Conservation (phyloP, 2,329 filamentous ascomycete species). For the Delphinella strobiligena region DNA sequence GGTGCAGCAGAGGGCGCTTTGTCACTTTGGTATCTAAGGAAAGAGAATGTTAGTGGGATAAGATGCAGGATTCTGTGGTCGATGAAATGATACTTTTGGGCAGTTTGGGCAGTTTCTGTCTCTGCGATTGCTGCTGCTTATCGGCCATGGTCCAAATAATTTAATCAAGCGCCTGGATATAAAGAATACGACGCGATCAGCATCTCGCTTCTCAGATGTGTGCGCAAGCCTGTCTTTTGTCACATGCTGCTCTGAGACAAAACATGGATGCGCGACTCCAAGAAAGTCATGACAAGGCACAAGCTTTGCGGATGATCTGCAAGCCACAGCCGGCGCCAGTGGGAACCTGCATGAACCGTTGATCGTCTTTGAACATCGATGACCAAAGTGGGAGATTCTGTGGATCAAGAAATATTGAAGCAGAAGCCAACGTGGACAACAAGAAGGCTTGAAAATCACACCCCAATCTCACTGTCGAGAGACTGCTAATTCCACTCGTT, state of each 20-base stretch:
- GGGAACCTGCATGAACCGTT: background rate
- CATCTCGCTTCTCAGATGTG: too few species aligned
- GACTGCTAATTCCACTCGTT: background rate
- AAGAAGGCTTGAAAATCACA: background rate
- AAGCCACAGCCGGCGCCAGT: background rate
- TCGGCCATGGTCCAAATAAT: too few species aligned
- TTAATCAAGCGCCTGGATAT: too few species aligned
- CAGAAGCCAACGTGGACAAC: too few species aligned
- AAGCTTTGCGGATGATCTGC: background rate
- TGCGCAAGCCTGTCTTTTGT: too few species aligned
- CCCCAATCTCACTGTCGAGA: background rate
- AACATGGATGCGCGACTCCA: too few species aligned
- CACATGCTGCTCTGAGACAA: too few species aligned
- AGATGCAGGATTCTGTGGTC: background rate
- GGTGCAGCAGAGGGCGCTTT: constrained; percentile 47
- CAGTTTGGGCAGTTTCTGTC: constrained; percentile 5
- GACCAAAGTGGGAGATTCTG: too few species aligned
- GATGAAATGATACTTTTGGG: constrained; percentile 12
- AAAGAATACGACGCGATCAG: too few species aligned
- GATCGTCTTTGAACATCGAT: background rate
- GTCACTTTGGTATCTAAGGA: constrained; percentile 36
- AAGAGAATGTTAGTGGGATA: background rate
- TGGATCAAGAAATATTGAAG: too few species aligned
- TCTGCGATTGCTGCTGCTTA: background rate
- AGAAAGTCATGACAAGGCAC: background rate